Evolutionary conservation across 768 basidiomycete genomes (phyloP), one percentile per base, ranked within the genome.

Genomic region (Artomyces pyxidatus): DNA sequence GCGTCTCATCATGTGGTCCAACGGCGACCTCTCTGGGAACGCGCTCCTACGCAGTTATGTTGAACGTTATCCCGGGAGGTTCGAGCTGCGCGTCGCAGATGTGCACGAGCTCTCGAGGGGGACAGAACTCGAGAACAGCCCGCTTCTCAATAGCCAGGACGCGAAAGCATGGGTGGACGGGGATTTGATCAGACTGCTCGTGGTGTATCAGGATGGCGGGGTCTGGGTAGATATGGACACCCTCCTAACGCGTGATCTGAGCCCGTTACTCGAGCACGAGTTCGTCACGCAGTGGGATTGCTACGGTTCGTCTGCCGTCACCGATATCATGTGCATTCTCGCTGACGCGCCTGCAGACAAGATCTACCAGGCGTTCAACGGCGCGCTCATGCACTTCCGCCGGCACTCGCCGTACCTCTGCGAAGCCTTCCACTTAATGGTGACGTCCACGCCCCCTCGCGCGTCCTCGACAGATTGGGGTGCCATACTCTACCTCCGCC

Each of bases 271-370:
- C 6, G 94, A 96, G 63, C 86, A 90, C 59, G 95, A 99, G 65
- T 99, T 94, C 62, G 90, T 97, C 9, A 95, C 91, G 1, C 93
- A 99, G 60, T 99, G 95, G 95, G 95, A 99, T 62, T 97, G 95
- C 64, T 97, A 97, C 59, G 89, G 94, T 92, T 62, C 38, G 81
- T 61, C 14, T 29, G 37, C 21, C 12, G 35, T 10, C 6, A 17
- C 16, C 27, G 14, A 6, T 3, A n/a, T n/a, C n/a, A 17, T 7
- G 32, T 35, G 32, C 1, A 35, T 17, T 8, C 32, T 35, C 32
- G 32, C 32, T 35, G 17, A 35, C 32, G 32, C 12, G 14, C 32
- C 4, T 17, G 37, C 45, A 57, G 56, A 57, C 27, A 57, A 57
- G 37, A 41, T 46, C 10, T 57, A 57, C 50, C 49, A 49, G 14